Base-by-base conservation (phyloP, 2,329 filamentous ascomycete genomes). In the Orbilia ellipsospora region DNA sequence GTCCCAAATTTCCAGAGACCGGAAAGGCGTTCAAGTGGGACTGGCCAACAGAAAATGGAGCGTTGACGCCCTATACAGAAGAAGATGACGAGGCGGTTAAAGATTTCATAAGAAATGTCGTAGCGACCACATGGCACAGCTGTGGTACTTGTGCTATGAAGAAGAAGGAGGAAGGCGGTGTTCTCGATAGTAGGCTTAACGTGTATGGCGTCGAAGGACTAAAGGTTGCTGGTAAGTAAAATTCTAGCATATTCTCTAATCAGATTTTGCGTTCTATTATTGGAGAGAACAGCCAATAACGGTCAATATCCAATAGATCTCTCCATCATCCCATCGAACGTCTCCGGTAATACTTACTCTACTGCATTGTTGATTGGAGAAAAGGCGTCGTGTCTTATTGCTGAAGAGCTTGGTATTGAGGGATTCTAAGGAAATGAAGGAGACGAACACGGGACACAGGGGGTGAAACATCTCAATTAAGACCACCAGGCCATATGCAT, bases 1-100 rank as follows among this genome's bases (percentile, higher is more conserved):
- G 78, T 44, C 86, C 86, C 0, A 79, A 80, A 12, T 87, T 87
- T 78, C 79, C 83, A 0, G 72, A 81, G 0, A 81, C 79, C 0
- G 85, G 84, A 0, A 80, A 82, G 12, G 85, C 85, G 0, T 51
- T 60, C 7, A 64, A 48, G 42, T 73, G 63, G 70, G 57, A 74
- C 26, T 74, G 42, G 65, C 75, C 45, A 42, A 63, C 77, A 4
- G 74, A 65, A 23, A 77, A 59, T 54, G 69, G 20, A 18, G 50
- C 48, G 48, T 15, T 44, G 81, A 0, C 70, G 77, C 36, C 82
- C 86, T 88, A 88, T 77, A 82, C 83, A 4, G 78, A 81, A 1
- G 85, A 86, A 16, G 86, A 87, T 50, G 83, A 87, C 67, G 81
- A 82, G 23, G 83, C 83, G 0, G 84, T 88, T 42, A 83, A 85